A percentile compares a stretch with the other conserved stretches of the same genome.
Conservation (phyloP, 75 land plant species). For the Selaginella moellendorffii region DNA sequence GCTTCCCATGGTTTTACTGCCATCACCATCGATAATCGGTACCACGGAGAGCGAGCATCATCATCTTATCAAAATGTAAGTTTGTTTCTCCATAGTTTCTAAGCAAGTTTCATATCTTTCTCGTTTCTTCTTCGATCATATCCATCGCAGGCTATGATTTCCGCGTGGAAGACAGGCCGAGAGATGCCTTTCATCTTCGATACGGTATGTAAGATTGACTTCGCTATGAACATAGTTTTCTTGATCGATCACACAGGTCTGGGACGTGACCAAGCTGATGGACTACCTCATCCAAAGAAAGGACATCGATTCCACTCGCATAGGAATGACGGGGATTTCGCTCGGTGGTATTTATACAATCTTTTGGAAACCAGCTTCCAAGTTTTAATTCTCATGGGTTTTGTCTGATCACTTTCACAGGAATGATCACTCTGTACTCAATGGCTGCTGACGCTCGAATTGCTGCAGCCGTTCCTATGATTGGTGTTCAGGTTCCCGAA, state of each 20-base stretch:
- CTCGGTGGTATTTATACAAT: slow-evolving; percentile 50
- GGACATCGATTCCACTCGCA: slow-evolving; percentile 54
- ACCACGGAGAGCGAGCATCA: slow-evolving; percentile 80
- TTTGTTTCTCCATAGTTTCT: not conserved
- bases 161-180: slow-evolving; percentile 75
- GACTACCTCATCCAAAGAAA: slow-evolving; percentile 63
- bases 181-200: slow-evolving; percentile 97
- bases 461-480: slow-evolving; percentile 64
- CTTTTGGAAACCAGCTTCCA: not conserved
- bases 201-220: slow-evolving; percentile 35
- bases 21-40: slow-evolving; percentile 69
- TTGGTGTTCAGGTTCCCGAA: slow-evolving; percentile 72
- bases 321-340: slow-evolving; percentile 91
- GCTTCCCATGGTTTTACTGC: slow-evolving; percentile 75
- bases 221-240: not conserved
- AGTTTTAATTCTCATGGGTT: not conserved
- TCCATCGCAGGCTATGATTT: slow-evolving; percentile 58
- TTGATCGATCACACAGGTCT: slow-evolving; percentile 26
- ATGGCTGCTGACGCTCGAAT: slow-evolving; percentile 67
- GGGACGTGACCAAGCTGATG: slow-evolving; percentile 81
- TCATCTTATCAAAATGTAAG: slow-evolving; percentile 52
- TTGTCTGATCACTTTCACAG: slow-evolving; percentile 23
- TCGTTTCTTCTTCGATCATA: not conserved
- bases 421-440: slow-evolving; percentile 91
- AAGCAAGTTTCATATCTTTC: not conserved